Base-by-base conservation (phyloP, 495 filamentous ascomycete species). In the Aspergillus incahuasiensis region DNA sequence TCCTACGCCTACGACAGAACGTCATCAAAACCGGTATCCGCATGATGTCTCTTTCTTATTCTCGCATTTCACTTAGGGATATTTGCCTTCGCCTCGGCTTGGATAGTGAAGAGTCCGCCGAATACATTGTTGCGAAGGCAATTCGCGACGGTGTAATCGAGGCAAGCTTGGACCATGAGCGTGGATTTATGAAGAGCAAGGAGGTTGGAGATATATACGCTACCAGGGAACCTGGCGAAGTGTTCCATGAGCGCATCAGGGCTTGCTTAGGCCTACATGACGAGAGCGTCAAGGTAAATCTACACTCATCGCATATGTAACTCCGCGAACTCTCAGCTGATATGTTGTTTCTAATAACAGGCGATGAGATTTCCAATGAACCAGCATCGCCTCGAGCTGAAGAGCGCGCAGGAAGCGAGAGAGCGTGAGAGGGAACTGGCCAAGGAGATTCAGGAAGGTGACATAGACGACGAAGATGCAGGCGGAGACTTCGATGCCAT, bases 321-420 rank as follows among this genome's bases (percentile, higher is more conserved):
- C 20, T 41, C 16, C 1, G 2, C n/a, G 20, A n/a, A 15, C 34
- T 2, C 1, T 20, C 48, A 50, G 54, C 61, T 70, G 58, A 71
- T 53, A 18, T 41, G 30, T 15, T 39, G 15, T 35, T 16, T n/a
- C 8, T 35, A 22, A 16, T 39, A 20, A 22, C 56, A 95, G 90
- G 92, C 94, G 20, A 98, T 98, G 94, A 81, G 95, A 15, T 98
- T 96, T 77, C 94, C 94, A 8, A 96, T 97, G 92, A 97, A 98
- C 74, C 91, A 96, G 75, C 92, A 97, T 74, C 82, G 94, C n/a
- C 79, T 96, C 25, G 94, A 97, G 73, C 78, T 97, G 48, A 96
- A 95, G 85, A 97, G 94, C 65, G 94, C 95, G 2, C 92, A 96
- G 71, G 94, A 97, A 74, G 94, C 94, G 18, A 84, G 94, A 40